These are phyloP conservation scores for Phragmites australis DNA, from an alignment of 176 grass and related monocot species.

Conservation along the genomic window DNA sequence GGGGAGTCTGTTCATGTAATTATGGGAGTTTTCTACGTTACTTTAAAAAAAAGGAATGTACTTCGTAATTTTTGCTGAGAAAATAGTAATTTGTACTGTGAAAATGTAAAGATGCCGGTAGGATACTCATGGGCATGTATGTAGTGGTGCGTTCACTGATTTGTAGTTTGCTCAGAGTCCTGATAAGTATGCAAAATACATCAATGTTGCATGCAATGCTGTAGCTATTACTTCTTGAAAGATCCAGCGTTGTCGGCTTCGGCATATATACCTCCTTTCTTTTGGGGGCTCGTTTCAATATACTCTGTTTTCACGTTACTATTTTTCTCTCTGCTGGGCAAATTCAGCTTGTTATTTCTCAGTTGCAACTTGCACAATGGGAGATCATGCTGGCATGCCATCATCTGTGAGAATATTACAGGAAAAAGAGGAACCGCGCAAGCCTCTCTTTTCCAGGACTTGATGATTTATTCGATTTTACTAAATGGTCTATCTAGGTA, in stretches of 20 bases:
- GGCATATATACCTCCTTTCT: too few species aligned
- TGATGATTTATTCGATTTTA: conserved; percentile 4
- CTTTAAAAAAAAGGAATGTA: background rate
- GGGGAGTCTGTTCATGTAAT: background rate
- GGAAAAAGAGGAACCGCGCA: background rate
- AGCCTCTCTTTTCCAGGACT: background rate
- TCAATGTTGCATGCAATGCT: background rate
- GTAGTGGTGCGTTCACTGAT: background rate
- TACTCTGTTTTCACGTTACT: background rate
- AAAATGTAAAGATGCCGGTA: conserved; percentile 7
- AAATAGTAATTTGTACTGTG: background rate
- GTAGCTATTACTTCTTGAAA: too few species aligned
- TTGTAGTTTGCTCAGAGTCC: background rate
- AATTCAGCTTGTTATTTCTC: background rate
- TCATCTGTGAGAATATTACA: background rate
- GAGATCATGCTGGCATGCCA: background rate
- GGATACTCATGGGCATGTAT: background rate
- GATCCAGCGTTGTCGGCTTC: too few species aligned
- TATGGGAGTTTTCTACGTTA: background rate
- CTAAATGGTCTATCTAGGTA: conserved; percentile 13
- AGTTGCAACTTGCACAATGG: background rate
- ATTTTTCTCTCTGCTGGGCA: background rate
- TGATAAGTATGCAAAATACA: background rate
- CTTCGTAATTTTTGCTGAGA: background rate
- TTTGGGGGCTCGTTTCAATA: background rate